Evolutionary conservation across 371 early-diverging fungal genomes (phyloP), one percentile per base, ranked within the genome.

Genomic region (Zopfochytrium polystomum): DNA sequence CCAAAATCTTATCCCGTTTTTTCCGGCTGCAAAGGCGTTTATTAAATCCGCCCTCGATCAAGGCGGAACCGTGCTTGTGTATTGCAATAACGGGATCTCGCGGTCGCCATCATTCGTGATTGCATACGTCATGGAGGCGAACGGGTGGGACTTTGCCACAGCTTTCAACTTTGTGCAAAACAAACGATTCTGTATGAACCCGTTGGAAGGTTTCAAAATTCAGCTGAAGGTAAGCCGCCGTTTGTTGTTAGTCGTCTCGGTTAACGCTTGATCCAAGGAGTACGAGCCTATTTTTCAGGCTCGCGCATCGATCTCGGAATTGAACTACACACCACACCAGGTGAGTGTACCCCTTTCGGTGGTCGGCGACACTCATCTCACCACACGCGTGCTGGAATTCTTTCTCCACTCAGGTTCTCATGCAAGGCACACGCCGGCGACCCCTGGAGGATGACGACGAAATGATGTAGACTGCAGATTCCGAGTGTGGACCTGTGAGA

Each of bases 101-200:
- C 79, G 92, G 54, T 85, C 87, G 44, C 90, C 94, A 2, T 80
- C 88, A n/a, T 88, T 93, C 73, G 89, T 91, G 0, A 83, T 91
- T 29, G 93, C 92, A 3, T 93, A 90, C 69, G 66, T 90, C 47
- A 93, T 93, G 90, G 88, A 87, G 57, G 74, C 76, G 0, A 81
- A 83, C 58, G 69, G 78, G 2, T 63, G 85, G 66, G 81, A 81
- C 42, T 90, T 86, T 50, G 68, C 75, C n/a, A 77, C 82, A 26
- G 90, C 92, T 0, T 90, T 86, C 58, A 79, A 83, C 32, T 90
- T 79, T 76, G 92, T 93, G 13, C 92, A 92, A 68, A 87, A 84
- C 58, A 80, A 80, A 52, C 66, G 94, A 43, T 85, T 90, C 58
- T 93, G 94, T 65, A 89, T 91, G 71, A 88, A 87, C 62, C 91